Evolutionary conservation across 2,329 filamentous ascomycete genomes (phyloP).

Genomic region (Hymenoscyphus repandus): DNA sequence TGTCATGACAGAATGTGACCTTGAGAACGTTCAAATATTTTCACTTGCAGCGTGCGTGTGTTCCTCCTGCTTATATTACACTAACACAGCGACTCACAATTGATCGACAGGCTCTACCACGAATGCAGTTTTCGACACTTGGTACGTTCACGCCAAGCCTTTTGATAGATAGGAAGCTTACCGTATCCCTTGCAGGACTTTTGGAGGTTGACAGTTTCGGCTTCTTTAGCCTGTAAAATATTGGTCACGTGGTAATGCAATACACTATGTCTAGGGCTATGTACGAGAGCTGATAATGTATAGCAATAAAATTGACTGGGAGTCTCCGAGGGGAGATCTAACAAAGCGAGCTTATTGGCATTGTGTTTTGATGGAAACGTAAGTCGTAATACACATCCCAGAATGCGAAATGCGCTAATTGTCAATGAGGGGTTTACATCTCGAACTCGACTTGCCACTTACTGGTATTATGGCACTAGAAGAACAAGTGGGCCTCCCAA

Average conservation of each 20-base stretch:
- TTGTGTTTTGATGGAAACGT: conserved; percentile 51
- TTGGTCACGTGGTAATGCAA: conserved; percentile 45
- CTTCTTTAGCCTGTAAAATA: conserved; percentile 52
- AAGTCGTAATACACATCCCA: conserved; percentile 14
- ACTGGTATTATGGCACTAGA: conserved; percentile 50
- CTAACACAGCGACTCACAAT: neutral
- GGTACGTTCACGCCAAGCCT: conserved; percentile 33
- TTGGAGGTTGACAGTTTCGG: conserved; percentile 51
- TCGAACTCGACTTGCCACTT: conserved; percentile 53
- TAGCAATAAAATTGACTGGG: conserved; percentile 41
- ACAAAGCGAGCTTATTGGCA: conserved; percentile 52
- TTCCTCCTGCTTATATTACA: neutral
- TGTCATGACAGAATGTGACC: conserved; percentile 46
- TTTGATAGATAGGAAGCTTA: conserved; percentile 12
- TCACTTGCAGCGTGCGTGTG: conserved; percentile 47
- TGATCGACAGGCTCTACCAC: conserved; percentile 43
- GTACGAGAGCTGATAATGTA: conserved; percentile 9
- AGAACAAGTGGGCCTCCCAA: conserved; percentile 48
- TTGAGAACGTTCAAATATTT: conserved; percentile 56
- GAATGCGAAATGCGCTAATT: neutral
- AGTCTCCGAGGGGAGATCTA: conserved; percentile 43
- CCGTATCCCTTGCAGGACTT: conserved; percentile 42
- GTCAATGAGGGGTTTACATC: conserved; percentile 44
- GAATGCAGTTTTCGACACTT: conserved; percentile 46
- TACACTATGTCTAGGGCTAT: neutral